Conservation (phyloP, 169 alveolate genomes). For the Plasmodium billcollinsi region DNA sequence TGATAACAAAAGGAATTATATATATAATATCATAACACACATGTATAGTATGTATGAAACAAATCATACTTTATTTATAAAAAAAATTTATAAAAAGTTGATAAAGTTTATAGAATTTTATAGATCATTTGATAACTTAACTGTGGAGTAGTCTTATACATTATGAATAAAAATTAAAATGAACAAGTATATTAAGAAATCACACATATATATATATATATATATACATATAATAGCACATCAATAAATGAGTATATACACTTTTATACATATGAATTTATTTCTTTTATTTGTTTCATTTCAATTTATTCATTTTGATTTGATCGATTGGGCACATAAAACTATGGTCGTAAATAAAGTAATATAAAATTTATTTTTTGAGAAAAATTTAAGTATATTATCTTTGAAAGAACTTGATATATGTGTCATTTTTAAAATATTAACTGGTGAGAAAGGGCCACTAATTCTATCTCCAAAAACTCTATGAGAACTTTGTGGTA, state of each 20-base stretch:
- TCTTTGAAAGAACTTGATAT: slow-evolving; percentile 36
- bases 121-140: slow-evolving; percentile 21
- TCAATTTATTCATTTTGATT: neutral
- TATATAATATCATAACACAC: slow-evolving; percentile 6
- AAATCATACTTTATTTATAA: neutral
- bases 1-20: slow-evolving; percentile 9
- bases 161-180: too few species aligned
- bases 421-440: slow-evolving; percentile 46
- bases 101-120: slow-evolving; percentile 19
- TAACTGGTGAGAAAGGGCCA: slow-evolving; percentile 72
- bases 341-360: slow-evolving; percentile 53
- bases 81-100: slow-evolving; percentile 10
- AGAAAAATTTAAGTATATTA: slow-evolving; percentile 43
- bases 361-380: slow-evolving; percentile 61
- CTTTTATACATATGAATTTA: neutral
- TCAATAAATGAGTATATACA: too few species aligned
- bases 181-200: neutral
- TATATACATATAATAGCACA: neutral
- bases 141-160: neutral
- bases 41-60: neutral
- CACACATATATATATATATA: neutral
- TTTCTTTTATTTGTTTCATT: neutral
- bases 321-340: slow-evolving; percentile 53
- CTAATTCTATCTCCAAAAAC: slow-evolving; percentile 43
- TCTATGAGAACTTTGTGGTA: slow-evolving; percentile 70